A percentile compares a stretch with the other conserved stretches of the same genome.
phyloP scores from a whole-genome alignment of 1,139 yeast species.

The Hyphopichia khmerensis region DNA sequence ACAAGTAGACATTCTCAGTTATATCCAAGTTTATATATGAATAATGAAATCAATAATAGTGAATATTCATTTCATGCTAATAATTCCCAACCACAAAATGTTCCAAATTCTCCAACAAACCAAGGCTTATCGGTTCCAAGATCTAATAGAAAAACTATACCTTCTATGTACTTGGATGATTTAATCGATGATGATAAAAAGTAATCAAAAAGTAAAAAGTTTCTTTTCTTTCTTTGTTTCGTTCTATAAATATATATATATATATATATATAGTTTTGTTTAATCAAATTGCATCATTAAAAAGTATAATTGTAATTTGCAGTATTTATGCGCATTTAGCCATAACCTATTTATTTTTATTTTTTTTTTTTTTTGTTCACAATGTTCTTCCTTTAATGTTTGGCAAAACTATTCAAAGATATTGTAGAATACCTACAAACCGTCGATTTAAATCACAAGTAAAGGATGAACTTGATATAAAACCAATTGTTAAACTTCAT shows the following conservation, averaged over 20 bases:
- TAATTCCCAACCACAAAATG: conserved; percentile 9
- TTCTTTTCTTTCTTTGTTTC: not conserved
- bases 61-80: conserved; percentile 26
- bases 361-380: no score
- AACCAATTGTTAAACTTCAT: not conserved
- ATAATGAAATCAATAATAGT: conserved; percentile 34
- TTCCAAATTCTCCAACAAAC: conserved; percentile 12
- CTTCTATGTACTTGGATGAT: conserved; percentile 58
- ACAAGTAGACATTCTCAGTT: conserved; percentile 31
- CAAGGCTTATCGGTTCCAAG: conserved; percentile 11
- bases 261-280: no score
- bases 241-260: no score
- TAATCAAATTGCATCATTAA: no score
- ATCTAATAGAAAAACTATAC: conserved; percentile 38
- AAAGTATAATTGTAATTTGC: no score
- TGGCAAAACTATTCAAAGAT: no score
- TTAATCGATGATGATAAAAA: conserved; percentile 40
- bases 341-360: no score
- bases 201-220: not conserved
- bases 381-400: no score
- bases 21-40: conserved; percentile 37
- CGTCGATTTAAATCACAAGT: no score
- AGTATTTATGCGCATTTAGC: no score
- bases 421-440: no score
- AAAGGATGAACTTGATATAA: no score